Percentiles rank a stretch among this genome's conserved stretches.
phyloP scores from a whole-genome alignment of 2,329 filamentous ascomycete genomes.

The Alternaria sp. region DNA sequence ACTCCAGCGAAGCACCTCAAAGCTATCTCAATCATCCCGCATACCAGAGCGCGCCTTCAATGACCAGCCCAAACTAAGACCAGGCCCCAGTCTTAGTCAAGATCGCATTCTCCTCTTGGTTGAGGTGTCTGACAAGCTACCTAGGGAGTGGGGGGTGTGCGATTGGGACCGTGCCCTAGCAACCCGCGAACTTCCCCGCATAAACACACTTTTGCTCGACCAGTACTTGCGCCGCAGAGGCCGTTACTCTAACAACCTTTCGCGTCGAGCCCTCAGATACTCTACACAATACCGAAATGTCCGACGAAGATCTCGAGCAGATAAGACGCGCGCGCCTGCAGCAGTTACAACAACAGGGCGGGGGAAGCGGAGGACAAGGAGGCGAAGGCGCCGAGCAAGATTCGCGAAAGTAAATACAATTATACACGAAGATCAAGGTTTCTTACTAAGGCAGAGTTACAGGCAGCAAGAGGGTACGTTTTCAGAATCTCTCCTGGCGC shows the following conservation, averaged over 20 bases:
- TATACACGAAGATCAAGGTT: not conserved
- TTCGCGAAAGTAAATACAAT: slow-evolving; percentile 56
- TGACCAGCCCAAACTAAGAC: not conserved
- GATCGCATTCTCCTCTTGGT: not conserved
- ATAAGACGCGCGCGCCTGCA: slow-evolving; percentile 91
- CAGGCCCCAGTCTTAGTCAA: not conserved
- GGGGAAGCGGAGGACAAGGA: slow-evolving; percentile 58
- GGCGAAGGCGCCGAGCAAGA: slow-evolving; percentile 63
- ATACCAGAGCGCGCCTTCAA: not conserved
- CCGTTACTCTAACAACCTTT: not conserved
- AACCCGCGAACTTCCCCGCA: slow-evolving; percentile 17
- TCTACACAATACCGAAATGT: slow-evolving; percentile 54
- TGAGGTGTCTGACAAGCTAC: not conserved
- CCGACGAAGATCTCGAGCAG: slow-evolving; percentile 74
- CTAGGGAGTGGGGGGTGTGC: not conserved
- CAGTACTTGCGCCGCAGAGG: slow-evolving; percentile 1
- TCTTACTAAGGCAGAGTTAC: not conserved
- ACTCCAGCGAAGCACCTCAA: not conserved
- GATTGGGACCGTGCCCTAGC: not conserved
- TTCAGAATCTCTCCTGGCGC: slow-evolving; percentile 43
- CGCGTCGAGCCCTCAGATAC: not conserved
- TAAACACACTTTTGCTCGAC: slow-evolving; percentile 10
- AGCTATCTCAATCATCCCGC: not conserved
- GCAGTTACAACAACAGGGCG: slow-evolving; percentile 81
- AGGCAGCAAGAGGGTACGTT: slow-evolving; percentile 31